Base-by-base conservation (phyloP, 371 early-diverging fungal genomes). In the Lichtheimia hyalospora region DNA sequence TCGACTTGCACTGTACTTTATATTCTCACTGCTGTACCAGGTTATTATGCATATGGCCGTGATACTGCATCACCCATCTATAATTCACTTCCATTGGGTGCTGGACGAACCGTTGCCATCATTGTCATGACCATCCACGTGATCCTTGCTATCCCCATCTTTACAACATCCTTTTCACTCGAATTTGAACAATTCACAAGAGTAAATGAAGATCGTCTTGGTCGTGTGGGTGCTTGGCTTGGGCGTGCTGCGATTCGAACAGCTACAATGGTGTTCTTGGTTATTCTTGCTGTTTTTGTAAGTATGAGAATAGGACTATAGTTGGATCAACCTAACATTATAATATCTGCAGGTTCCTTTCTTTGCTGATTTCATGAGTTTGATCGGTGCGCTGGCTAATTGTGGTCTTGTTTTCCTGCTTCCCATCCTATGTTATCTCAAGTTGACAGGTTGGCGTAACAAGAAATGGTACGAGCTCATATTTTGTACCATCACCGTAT, bases 101-200 rank as follows among this genome's bases (percentile, higher is more conserved):
- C 82, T 21, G 78, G 84, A 15, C 74, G 84, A 14, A 81, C 76
- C 4, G 63, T 84, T 25, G 84, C 93, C n/a, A 88, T 89, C 62
- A 86, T 88, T 57, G 86, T 93, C 63, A 89, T 94, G 71, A 91
- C 93, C 0, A 83, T 89, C 23, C 95, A 94, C 66, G 93, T 94
- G 42, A 73, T 94, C n/a, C 70, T 93, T n/a, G 94, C 95, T 40
- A 88, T 91, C 51, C 96, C 95, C 2, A 85, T 94, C 27, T 84
- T 90, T 59, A 73, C 93, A 49, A 92, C 93, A 4, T 87, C 93
- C 5, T 92, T 96, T 62, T 87, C 92, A 25, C 74, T 88, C 20
- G 90, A 91, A 62, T 78, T 89, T 39, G 91, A 91, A 68, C 62
- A 75, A 7, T 85, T 78, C 34, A 34, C 81, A 41, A 62, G 68